phyloP scores from a whole-genome alignment of 495 filamentous ascomycete genomes.

The Lasiosphaeris hirsuta region DNA sequence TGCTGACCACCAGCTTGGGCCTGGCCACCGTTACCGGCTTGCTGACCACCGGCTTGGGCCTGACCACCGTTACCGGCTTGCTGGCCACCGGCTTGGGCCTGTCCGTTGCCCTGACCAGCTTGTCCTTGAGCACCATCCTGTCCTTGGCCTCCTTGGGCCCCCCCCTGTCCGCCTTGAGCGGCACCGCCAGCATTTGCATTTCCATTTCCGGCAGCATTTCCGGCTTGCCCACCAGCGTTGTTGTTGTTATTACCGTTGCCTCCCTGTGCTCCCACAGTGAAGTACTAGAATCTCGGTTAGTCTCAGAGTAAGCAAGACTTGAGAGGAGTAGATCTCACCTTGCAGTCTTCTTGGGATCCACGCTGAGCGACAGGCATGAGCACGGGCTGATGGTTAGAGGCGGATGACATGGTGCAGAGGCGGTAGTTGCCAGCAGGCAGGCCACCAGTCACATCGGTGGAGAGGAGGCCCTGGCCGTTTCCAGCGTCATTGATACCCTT shows the following conservation, averaged over 20 bases:
- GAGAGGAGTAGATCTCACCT: constrained; percentile 1
- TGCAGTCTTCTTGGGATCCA: constrained; percentile 70
- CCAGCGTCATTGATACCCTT: constrained; percentile 74
- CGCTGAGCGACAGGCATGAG: constrained; percentile 75
- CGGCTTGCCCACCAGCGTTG: constrained; percentile 1
- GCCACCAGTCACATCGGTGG: constrained; percentile 56
- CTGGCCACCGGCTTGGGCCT: constrained; percentile 9
- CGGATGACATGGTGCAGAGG: constrained; percentile 65
- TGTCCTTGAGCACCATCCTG: constrained; percentile 5
- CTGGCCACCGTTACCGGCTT: too few relatives aligned
- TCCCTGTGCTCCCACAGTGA: constrained; percentile 36
- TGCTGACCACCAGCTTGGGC: too few relatives aligned
- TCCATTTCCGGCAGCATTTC: neutral
- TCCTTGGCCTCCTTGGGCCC: constrained; percentile 11
- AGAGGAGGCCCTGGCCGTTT: constrained; percentile 58
- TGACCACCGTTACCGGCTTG: constrained; percentile 7
- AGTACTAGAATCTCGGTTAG: constrained; percentile 37
- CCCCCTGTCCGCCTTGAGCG: constrained; percentile 2
- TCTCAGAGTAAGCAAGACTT: too few relatives aligned
- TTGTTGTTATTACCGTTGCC: constrained; percentile 2
- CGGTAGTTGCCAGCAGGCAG: constrained; percentile 66
- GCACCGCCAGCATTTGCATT: neutral
- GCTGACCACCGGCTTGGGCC: too few relatives aligned
- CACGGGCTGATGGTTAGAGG: constrained; percentile 75
- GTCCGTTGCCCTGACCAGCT: constrained; percentile 8